Percentiles rank a stretch among this genome's conserved stretches.
Conservation (phyloP, 2,329 filamentous ascomycete genomes). For the Monosporascus sp. region DNA sequence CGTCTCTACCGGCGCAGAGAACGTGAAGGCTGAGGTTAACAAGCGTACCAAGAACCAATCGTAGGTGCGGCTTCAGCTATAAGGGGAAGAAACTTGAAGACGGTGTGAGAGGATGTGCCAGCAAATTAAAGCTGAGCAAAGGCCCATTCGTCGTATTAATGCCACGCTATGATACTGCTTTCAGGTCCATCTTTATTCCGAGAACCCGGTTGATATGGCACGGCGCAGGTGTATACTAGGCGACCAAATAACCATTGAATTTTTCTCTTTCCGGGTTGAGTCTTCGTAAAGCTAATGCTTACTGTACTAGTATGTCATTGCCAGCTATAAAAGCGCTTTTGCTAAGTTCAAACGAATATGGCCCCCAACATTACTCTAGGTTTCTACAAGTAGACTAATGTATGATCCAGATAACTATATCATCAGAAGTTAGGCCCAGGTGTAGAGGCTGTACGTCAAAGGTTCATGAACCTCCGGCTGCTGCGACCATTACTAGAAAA, state of each 20-base stretch:
- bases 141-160: not conserved
- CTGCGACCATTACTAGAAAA: too few relatives aligned
- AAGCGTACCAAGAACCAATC: constrained; percentile 57
- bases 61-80: constrained; percentile 23
- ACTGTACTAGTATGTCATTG: too few relatives aligned
- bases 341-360: too few relatives aligned
- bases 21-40: constrained; percentile 68
- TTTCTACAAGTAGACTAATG: too few relatives aligned
- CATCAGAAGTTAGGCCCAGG: too few relatives aligned
- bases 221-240: constrained; percentile 1
- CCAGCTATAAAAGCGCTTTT: too few relatives aligned
- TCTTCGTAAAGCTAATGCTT: too few relatives aligned
- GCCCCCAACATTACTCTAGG: too few relatives aligned
- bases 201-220: not conserved
- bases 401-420: too few relatives aligned
- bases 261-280: not conserved
- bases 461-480: too few relatives aligned
- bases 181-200: not conserved
- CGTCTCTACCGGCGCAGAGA: constrained; percentile 59
- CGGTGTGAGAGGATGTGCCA: not conserved
- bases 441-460: too few relatives aligned
- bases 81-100: not conserved
- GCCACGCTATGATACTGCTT: not conserved
- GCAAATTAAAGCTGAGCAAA: not conserved
- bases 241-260: not conserved